Evolutionary conservation across 2,329 filamentous ascomycete genomes (phyloP), one percentile per base, ranked within the genome.

Genomic region (Amauroascus verrucosus): DNA sequence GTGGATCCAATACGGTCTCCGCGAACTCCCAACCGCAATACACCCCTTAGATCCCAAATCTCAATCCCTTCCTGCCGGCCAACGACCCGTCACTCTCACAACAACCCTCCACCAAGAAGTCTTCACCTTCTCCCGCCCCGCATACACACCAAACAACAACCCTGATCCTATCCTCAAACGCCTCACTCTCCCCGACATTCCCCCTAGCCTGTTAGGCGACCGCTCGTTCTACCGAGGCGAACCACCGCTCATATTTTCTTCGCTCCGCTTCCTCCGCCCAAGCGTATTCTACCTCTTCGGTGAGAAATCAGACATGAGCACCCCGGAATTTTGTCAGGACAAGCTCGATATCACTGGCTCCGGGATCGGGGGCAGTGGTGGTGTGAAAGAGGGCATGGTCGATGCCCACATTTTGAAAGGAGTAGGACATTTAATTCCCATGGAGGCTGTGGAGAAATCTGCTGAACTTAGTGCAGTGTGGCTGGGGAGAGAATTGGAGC

Each of bases 81-180:
- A 57, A 18, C 60, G 81, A 0, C 69, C 78, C 0, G 84, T 89
- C 0, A 91, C 88, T 0, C 75, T 76, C 1, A 79, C 80, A 1
- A 97, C 91, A 0, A 84, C 88, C 0, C 88, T 90, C 62, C 86
- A 95, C 67, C 88, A 95, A 65, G 88, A 95, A 72, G 85, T 93
- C 53, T 75, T 75, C 56, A 75, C 72, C 13, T 76, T 74, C 61
- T 66, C 70, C 3, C 67, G 73, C 3, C 72, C 73, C 11, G 75
- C 72, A 50, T 75, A 72, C 56, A 83, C 87, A 1, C 85, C 87
- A 1, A 85, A 81, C 59, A 65, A 65, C 0, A 62, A 64, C 16
- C 62, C 61, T 32, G 59, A 62, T 8, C 62, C 64, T 28, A 65
- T 69, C 16, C 54, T 71, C n/a, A 71, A 71, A 57, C 65, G 65